Evolutionary conservation across 2,329 filamentous ascomycete species (phyloP), one percentile per base, ranked within the genome.

Genomic region (Trichoderma koningiopsis): DNA sequence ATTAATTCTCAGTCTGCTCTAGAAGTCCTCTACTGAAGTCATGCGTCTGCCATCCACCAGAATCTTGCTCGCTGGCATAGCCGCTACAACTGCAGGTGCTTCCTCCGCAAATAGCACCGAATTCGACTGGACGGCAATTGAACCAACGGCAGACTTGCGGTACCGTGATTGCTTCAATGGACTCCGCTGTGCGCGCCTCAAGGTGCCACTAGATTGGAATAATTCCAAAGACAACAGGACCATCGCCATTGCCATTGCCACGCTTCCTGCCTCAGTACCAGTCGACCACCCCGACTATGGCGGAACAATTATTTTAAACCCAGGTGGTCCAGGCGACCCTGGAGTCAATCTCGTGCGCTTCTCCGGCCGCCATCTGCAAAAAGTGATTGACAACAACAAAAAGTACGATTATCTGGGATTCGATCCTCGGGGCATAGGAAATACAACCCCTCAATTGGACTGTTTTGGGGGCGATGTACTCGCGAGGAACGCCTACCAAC

Each of bases 291-390:
- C 78, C 4, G 70, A 74, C 33, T 83, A 79, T 58, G 81, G 77
- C 31, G 82, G 82, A n/a, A 78, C 80, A 52, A 75, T 83, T 40
- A 76, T 84, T 70, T 72, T 75, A 43, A 83, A 83, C 73, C 82
- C 81, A 1, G 82, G 83, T 22, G 82, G 82, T 0, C 82, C 82
- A 0, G 80, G 82, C 19, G 80, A 75, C 10, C 80, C 79, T 0
- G 82, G 82, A 10, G 76, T 82, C 5, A 24, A 24, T 0, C 71
- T 76, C 19, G 53, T 78, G 6, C 71, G 78, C 6, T 5, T 16
- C 0, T 40, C 29, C 5, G 81, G 76, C 5, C 63, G 58, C 2
- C 19, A 63, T 11, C 68, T 81, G 6, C 80, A 78, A 57, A 31
- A 66, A 37, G 63, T 72, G 5, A 43, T 74, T 13, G 76, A 77